Evolutionary conservation across 2,329 filamentous ascomycete species (phyloP), one percentile per base, ranked within the genome.

Genomic region (Exophiala lecanii-corni): DNA sequence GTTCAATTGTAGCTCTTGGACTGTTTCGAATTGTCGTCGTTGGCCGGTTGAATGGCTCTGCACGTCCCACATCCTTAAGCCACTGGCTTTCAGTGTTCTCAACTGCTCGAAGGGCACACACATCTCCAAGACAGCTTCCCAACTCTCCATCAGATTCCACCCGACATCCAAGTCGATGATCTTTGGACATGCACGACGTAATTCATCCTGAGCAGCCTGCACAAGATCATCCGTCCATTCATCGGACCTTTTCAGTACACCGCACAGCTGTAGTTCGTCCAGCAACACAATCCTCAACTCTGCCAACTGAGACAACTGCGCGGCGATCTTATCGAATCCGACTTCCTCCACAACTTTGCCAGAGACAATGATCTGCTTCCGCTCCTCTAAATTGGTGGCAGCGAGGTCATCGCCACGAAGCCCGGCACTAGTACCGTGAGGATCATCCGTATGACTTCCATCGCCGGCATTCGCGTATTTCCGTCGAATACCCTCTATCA

Each of bases 311-410:
- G 89, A 84, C 58, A 94, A 81, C 64, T 89, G 80, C 53, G 76
- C 76, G 32, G 84, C 79, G 54, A 96, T 87, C 71, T 96, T 96
- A 55, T 94, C 89, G 56, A 97, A 97, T 20, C 92, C 92, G 23
- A 97, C 79, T 67, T 97, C 91, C 67, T 97, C 85, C 4, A 87
- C 91, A 13, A 89, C 77, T 66, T 97, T 97, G 26, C 76, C 73
- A 65, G 86, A 67, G 72, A 94, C 74, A 73, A 83, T 68, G 36
- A 78, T 39, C 17, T 42, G 4, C 17, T 17, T 7, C 7, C 13
- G 15, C n/a, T 9, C 18, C 19, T 35, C 15, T n/a, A n/a, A n/a
- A n/a, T n/a, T n/a, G n/a, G n/a, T n/a, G n/a, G n/a, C n/a, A n/a
- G n/a, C n/a, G n/a, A n/a, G n/a, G n/a, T n/a, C n/a, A 18, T 9